Conservation (phyloP, 305 asterid species). For the Fraxinus angustifolia region DNA sequence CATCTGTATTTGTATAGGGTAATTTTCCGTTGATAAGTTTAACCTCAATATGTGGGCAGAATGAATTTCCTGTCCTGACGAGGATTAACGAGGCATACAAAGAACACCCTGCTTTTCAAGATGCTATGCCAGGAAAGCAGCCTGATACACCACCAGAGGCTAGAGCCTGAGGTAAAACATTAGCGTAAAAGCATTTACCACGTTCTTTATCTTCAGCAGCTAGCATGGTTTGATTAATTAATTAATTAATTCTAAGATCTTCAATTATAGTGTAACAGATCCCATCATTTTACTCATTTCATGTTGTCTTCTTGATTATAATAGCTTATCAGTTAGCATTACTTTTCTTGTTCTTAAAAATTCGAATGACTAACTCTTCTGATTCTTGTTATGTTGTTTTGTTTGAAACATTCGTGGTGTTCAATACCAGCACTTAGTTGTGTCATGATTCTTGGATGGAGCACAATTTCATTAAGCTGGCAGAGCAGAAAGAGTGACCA, state of each 20-base stretch:
- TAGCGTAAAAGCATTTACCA: neutral
- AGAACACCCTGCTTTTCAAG: constrained; percentile 50
- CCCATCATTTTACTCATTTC: neutral
- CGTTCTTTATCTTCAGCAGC: neutral
- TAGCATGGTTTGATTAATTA: neutral
- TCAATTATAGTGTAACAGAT: neutral
- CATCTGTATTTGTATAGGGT: neutral
- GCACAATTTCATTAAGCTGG: neutral
- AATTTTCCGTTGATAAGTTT: neutral
- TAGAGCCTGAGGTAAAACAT: constrained; percentile 35
- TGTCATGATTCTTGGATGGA: neutral
- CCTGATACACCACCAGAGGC: constrained; percentile 67
- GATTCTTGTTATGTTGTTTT: neutral
- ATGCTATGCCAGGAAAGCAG: constrained; percentile 71
- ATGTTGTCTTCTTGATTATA: neutral
- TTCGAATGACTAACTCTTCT: neutral
- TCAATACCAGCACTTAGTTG: neutral
- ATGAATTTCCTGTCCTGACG: constrained; percentile 51
- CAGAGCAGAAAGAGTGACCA: neutral
- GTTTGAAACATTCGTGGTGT: neutral
- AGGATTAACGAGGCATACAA: constrained; percentile 53
- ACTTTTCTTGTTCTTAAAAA: neutral
- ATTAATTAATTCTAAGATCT: neutral
- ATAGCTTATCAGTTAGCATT: neutral
- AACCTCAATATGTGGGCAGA: constrained; percentile 34